A percentile compares a stretch with the other conserved stretches of the same genome.
phyloP scores from a whole-genome alignment of 2,329 filamentous ascomycete species.

The Colletotrichum brevisporum region DNA sequence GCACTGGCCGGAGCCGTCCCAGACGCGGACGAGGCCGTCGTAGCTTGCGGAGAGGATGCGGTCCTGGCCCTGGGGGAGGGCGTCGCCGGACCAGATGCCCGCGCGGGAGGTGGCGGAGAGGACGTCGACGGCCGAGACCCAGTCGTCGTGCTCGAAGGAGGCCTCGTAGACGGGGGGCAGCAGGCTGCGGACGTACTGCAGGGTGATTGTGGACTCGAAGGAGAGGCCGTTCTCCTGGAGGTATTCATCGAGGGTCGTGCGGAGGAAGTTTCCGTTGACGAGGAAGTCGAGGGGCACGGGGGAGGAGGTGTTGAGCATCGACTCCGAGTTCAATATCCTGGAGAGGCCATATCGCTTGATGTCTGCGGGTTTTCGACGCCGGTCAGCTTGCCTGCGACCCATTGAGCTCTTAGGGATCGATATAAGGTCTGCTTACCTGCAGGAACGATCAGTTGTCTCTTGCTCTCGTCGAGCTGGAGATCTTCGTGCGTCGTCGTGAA shows the following conservation, averaged over 20 bases:
- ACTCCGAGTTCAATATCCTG: conserved; percentile 79
- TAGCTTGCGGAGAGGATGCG: conserved; percentile 93
- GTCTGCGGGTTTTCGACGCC: conserved; percentile 56
- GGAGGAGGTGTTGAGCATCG: conserved; percentile 74
- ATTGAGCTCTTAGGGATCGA: neutral
- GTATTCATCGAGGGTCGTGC: conserved; percentile 91
- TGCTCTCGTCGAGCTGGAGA: conserved; percentile 73
- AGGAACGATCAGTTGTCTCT: conserved; percentile 73
- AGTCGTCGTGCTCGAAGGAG: conserved; percentile 97
- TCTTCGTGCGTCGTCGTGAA: conserved; percentile 76
- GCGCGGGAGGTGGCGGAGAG: conserved; percentile 77
- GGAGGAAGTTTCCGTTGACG: conserved; percentile 92
- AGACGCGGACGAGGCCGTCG: conserved; percentile 89
- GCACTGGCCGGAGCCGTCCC: conserved; percentile 90
- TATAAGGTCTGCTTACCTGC: conserved; percentile 59
- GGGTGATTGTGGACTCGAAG: conserved; percentile 85
- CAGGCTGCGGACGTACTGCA: conserved; percentile 94
- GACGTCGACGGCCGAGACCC: conserved; percentile 91
- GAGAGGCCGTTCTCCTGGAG: conserved; percentile 89
- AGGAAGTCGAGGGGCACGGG: conserved; percentile 94
- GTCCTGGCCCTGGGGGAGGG: conserved; percentile 70
- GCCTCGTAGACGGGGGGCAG: conserved; percentile 91
- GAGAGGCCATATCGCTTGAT: conserved; percentile 80
- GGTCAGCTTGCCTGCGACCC: conserved; percentile 25
- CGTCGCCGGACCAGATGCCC: conserved; percentile 67